Evolutionary conservation across 345 rosid species (phyloP).

Genomic region (Aegle marmelos): DNA sequence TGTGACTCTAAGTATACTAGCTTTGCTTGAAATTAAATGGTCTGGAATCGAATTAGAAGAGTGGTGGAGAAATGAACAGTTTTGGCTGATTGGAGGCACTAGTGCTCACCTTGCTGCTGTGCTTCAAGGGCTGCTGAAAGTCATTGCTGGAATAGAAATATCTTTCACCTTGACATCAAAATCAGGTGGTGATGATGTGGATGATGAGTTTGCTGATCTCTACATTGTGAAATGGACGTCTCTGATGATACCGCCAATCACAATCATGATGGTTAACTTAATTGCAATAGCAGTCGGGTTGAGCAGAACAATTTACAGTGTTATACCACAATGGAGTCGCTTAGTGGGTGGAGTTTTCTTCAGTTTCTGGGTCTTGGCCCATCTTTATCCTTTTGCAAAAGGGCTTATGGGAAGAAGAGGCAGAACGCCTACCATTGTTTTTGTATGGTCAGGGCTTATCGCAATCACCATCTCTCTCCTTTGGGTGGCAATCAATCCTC

Average conservation of each 20-base stretch:
- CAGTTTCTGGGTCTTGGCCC: conserved; percentile 98
- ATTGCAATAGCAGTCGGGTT: conserved; percentile 92
- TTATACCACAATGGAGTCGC: conserved; percentile 81
- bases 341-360: conserved; percentile 93
- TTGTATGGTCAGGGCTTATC: conserved; percentile 93
- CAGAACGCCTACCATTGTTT: conserved; percentile 93
- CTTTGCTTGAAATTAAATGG: conserved; percentile 94
- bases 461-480: conserved; percentile 95
- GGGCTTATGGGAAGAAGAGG: conserved; percentile 99
- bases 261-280: conserved; percentile 87
- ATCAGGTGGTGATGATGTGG: conserved; percentile 82
- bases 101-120: conserved; percentile 98
- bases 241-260: conserved; percentile 87
- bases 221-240: conserved; percentile 84
- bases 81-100: conserved; percentile 97
- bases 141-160: conserved; percentile 88
- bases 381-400: conserved; percentile 96
- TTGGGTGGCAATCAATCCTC: conserved; percentile 96
- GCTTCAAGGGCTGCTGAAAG: conserved; percentile 87
- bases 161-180: conserved; percentile 88
- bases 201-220: conserved; percentile 93
- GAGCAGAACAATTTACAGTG: conserved; percentile 88
- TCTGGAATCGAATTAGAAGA: conserved; percentile 90
- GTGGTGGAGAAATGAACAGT: conserved; percentile 99
- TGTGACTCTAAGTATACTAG: conserved; percentile 71